These are phyloP conservation scores for Amoeboaphelidium protococcarum DNA, from an alignment of 371 early-diverging fungal species.

Conservation along the genomic window DNA sequence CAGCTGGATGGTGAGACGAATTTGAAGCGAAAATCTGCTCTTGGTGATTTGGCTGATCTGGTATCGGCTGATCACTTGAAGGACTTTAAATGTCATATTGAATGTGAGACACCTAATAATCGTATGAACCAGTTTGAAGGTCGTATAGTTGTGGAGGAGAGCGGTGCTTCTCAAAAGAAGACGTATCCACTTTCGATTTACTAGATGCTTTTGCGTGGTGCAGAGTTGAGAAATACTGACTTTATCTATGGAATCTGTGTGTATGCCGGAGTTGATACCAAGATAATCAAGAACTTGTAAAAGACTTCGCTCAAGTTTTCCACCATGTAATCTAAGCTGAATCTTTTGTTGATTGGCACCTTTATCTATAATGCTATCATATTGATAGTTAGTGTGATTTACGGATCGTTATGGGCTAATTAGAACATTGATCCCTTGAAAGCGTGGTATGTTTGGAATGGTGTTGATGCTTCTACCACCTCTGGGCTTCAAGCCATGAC, in stretches of 20 bases:
- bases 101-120: conserved; percentile 22
- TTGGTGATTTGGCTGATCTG: conserved; percentile 5
- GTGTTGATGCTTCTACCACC: neutral
- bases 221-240: conserved; percentile 22
- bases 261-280: conserved; percentile 23
- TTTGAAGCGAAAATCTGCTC: conserved; percentile 19
- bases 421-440: neutral
- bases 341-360: conserved; percentile 19
- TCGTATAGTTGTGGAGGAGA: conserved; percentile 5
- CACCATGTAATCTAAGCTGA: conserved; percentile 21
- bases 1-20: conserved; percentile 41
- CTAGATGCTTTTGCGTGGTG: conserved; percentile 24
- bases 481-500: neutral
- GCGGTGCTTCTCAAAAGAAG: conserved; percentile 1
- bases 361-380: conserved; percentile 12
- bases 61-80: conserved; percentile 4
- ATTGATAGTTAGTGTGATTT: neutral
- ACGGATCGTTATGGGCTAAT: neutral
- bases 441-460: neutral
- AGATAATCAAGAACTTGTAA: conserved; percentile 18
- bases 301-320: conserved; percentile 17
- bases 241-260: conserved; percentile 14
- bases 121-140: conserved; percentile 17
- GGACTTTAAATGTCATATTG: conserved; percentile 7
- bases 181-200: conserved; percentile 10